Base-by-base conservation (phyloP, 176 grass and related monocot species). In the Oryza nivara region DNA sequence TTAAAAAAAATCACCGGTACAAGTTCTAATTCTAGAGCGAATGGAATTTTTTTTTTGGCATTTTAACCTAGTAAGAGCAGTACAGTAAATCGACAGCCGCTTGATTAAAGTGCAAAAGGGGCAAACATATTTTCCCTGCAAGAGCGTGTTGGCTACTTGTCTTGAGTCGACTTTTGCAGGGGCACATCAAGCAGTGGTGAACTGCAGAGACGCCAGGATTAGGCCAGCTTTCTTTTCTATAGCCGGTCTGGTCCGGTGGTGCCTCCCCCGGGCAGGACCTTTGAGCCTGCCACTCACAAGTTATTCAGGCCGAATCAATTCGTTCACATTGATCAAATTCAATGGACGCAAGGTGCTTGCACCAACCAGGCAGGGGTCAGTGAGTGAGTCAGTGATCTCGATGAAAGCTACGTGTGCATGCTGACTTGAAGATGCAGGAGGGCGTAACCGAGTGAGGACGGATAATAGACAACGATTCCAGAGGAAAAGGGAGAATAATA, bases 201-300 rank as follows among this genome's bases (percentile, higher is more conserved):
- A 80, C 23, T 3, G 22, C 10, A 58, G 54, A 8, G 67, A 17
- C 11, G 63, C 9, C 65, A 19, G 64, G 9, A 6, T 8, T 8
- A 45, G 67, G 22, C 36, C 65, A 63, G 58, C 23, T 4, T 72
- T 72, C 32, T 70, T 32, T 68, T 22, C 9, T 4, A 28, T 34
- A 14, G 28, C 40, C 65, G n/a, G 65, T 12, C 77, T 7, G 77
- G 51, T 61, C 82, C 78, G 73, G 88, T 58, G 83, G 25, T 66
- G 88, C 88, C 88, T 90, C 84, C 88, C 67, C 80, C 60, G 68
- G 84, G 38, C 61, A 58, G 35, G n/a, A 49, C 79, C 79, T 67
- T 67, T 25, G 10, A 40, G 14, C 14, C 14, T 4, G 4, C 19
- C 44, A 1, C 20, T 1, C 2, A 25, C 15, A 48, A 36, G 35